Evolutionary conservation across 768 basidiomycete species (phyloP), one percentile per base, ranked within the genome.

Genomic region (Lactifluus echinatus): DNA sequence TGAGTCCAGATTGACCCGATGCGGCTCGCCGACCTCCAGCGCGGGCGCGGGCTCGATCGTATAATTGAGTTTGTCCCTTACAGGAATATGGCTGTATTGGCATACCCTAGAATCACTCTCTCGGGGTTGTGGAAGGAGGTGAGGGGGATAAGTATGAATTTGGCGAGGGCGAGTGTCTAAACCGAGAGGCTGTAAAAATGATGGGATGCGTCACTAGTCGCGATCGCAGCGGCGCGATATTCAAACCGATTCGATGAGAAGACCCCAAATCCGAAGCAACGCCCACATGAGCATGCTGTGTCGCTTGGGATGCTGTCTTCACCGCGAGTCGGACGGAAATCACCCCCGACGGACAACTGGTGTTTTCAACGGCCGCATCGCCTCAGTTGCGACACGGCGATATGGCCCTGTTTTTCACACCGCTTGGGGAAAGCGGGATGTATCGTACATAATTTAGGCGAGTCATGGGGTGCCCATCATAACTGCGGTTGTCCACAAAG

Each of bases 401-500:
- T 36, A 37, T 19, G 26, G 37, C 28, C 33, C 57, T 39, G 47
- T 45, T 48, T 43, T 26, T 45, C 37, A 53, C 29, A 45, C 21
- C 33, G 10, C 36, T 36, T 28, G 44, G 24, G 6, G 29, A 47
- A 42, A 51, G 56, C n/a, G 29, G 33, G 45, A 33, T 23, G 36
- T 53, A 57, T 58, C 51, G 52, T 58, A 58, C 57, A 53, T 23
- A 39, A 34, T 19, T 53, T 31, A 24, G 15, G 29, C 39, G 23
- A 58, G 45, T 29, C 52, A 48, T 48, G 51, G 43, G 39, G 31
- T 34, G n/a, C 45, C 21, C 29, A 29, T 19, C n/a, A 39, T 10
- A 47, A 48, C 31, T 48, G 40, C 45, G 36, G 45, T 26, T 26
- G 33, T 28, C 33, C 28, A 47, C 31, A 53, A 21, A 48, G 43